Evolutionary conservation across 768 basidiomycete genomes (phyloP), one percentile per base, ranked within the genome.

Genomic region (Termitomyces sp.): DNA sequence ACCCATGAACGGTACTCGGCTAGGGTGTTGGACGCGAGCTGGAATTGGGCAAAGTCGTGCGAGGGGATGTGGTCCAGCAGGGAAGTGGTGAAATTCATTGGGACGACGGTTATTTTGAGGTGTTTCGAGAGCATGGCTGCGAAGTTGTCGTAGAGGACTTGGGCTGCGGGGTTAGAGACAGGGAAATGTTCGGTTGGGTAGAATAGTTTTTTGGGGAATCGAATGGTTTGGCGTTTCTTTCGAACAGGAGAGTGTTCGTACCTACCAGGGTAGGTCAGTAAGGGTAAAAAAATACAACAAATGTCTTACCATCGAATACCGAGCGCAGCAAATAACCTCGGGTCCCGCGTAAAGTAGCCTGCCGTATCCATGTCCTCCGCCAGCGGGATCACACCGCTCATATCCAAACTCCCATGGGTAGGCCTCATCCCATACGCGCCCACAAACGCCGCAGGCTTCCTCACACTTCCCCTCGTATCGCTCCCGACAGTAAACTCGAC

Each of bases 301-400:
- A 3, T 18, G 46, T 61, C 69, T 51, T 46, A 74, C 75, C 75
- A 76, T 27, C 54, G 62, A 39, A 31, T 54, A 4, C 68, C 69
- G 22, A 74, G 61, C 9, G 68, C 65, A 36, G 66, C 52, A 59
- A 76, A 72, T 20, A 74, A 45, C 15, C 48, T 58, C 22, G 73
- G 72, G 56, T 75, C 70, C 18, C 75, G 63, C 33, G 73, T 63
- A 59, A 76, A 76, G 48, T 72, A 72, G 2, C 75, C 75, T 9
- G 67, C 70, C 4, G 74, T 75, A 59, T 76, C 75, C 73, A 76
- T 73, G 57, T 76, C 73, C 55, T 74, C 74, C 33, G 73, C 70
- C 0, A 76, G 61, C 18, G 75, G 71, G 0, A 76, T 54, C 15
- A 75, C 72, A 3, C 74, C 74, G 12, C 56, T 62, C 62, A 75